Conservation (phyloP, 2,329 filamentous ascomycete species). For the Microsporum audouinii region DNA sequence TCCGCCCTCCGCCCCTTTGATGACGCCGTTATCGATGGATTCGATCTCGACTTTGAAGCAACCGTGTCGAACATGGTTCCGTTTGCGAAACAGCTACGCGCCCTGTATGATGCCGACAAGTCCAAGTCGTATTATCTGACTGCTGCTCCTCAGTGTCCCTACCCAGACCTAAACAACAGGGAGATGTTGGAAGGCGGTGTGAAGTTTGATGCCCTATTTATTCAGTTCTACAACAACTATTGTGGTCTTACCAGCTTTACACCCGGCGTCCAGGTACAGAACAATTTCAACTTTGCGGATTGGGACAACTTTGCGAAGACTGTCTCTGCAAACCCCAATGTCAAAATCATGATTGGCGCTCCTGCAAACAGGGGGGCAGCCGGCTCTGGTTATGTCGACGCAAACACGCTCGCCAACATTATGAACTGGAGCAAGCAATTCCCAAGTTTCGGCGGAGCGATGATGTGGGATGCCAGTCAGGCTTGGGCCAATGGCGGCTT, state of each 20-base stretch:
- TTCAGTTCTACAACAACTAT: constrained; percentile 60
- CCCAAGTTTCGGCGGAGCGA: constrained; percentile 53
- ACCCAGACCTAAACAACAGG: constrained; percentile 50
- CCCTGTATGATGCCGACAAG: constrained; percentile 41
- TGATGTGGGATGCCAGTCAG: constrained; percentile 59
- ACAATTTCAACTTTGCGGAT: constrained; percentile 49
- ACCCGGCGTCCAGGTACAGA: constrained; percentile 34
- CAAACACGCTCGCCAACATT: constrained; percentile 38
- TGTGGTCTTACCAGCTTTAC: constrained; percentile 49
- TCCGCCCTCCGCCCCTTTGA: constrained; percentile 54
- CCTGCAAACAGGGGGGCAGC: constrained; percentile 45
- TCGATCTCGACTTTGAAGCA: constrained; percentile 65
- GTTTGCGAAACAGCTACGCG: constrained; percentile 49
- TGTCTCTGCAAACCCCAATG: constrained; percentile 45
- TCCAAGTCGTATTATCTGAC: constrained; percentile 49
- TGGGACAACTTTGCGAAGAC: constrained; percentile 57
- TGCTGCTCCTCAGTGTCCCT: constrained; percentile 57
- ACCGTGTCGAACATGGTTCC: constrained; percentile 47
- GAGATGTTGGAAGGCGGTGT: constrained; percentile 45
- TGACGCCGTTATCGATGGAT: constrained; percentile 55
- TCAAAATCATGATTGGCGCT: constrained; percentile 52
- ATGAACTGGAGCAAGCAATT: constrained; percentile 46
- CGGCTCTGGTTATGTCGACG: constrained; percentile 45
- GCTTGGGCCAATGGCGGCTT: constrained; percentile 49
- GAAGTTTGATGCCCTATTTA: constrained; percentile 48